phyloP scores from a whole-genome alignment of 176 grass and related monocot genomes.

The Phyllostachys edulis region DNA sequence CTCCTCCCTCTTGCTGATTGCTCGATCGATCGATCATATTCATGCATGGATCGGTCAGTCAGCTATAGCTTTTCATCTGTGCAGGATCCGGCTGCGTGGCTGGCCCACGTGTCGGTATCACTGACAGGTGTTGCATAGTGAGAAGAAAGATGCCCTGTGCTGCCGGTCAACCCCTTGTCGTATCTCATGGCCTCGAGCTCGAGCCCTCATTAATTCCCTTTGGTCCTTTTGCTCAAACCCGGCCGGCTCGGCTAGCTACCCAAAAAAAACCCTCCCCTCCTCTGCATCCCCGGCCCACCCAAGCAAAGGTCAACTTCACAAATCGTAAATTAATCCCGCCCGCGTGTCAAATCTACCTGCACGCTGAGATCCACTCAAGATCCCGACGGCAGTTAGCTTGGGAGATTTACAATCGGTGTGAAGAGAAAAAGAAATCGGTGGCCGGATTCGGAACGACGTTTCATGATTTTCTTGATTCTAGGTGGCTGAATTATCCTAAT shows the following conservation, averaged over 20 bases:
- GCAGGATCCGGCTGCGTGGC: not conserved
- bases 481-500: no score
- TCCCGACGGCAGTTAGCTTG: no score
- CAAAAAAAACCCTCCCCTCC: no score
- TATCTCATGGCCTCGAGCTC: constrained; percentile 33
- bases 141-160: constrained; percentile 8
- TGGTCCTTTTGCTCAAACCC: constrained; percentile 18
- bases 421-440: no score
- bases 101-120: not conserved
- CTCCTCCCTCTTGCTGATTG: constrained; percentile 13
- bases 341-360: not conserved
- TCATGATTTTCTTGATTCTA: no score
- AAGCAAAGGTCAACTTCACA: constrained; percentile 57
- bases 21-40: not conserved
- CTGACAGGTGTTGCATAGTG: not conserved
- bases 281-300: not conserved
- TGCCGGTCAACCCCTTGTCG: constrained; percentile 73
- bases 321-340: no score
- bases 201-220: constrained; percentile 37
- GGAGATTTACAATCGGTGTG: no score
- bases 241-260: no score
- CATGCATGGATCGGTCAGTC: not conserved
- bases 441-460: no score
- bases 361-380: no score
- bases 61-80: no score